Conservation (phyloP, 495 filamentous ascomycete species). For the Astrothelium subdiscretum region DNA sequence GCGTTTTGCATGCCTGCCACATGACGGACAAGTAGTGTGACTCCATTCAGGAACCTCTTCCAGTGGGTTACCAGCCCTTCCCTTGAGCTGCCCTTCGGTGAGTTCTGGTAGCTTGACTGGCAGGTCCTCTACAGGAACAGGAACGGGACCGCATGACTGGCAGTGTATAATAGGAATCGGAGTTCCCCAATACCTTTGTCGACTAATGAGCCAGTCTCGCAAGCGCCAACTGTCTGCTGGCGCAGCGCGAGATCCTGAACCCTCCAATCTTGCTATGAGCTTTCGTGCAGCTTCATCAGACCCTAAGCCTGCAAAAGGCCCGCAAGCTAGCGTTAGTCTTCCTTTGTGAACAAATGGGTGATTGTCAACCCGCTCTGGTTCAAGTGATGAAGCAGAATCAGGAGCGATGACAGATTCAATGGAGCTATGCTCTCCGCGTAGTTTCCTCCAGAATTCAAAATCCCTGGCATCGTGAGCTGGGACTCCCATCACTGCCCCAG, state of each 20-base stretch:
- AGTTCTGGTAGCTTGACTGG: constrained; percentile 67
- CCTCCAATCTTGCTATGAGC: constrained; percentile 46
- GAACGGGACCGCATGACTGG: constrained; percentile 59
- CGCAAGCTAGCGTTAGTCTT: constrained; percentile 33
- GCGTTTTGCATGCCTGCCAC: constrained; percentile 54
- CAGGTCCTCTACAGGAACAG: constrained; percentile 63
- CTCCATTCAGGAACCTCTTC: constrained; percentile 62
- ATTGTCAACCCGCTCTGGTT: background rate
- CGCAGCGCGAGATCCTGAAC: constrained; percentile 40
- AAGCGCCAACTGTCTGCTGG: constrained; percentile 60
- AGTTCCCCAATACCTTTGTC: constrained; percentile 83
- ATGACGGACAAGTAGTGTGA: constrained; percentile 64
- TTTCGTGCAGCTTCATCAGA: constrained; percentile 51
- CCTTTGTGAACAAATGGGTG: constrained; percentile 26
- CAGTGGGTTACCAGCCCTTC: constrained; percentile 65
- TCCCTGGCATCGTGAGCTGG: constrained; percentile 74
- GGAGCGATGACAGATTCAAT: background rate
- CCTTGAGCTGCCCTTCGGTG: constrained; percentile 52
- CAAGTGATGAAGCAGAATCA: background rate
- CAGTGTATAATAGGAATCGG: constrained; percentile 89
- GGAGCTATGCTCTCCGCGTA: constrained; percentile 27
- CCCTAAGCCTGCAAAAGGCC: constrained; percentile 39
- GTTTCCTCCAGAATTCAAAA: constrained; percentile 65
- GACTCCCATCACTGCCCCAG: constrained; percentile 85
- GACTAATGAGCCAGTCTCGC: constrained; percentile 77